Base-by-base conservation (phyloP, 2,329 filamentous ascomycete genomes). In the Aspergillus pseudoterreus region DNA sequence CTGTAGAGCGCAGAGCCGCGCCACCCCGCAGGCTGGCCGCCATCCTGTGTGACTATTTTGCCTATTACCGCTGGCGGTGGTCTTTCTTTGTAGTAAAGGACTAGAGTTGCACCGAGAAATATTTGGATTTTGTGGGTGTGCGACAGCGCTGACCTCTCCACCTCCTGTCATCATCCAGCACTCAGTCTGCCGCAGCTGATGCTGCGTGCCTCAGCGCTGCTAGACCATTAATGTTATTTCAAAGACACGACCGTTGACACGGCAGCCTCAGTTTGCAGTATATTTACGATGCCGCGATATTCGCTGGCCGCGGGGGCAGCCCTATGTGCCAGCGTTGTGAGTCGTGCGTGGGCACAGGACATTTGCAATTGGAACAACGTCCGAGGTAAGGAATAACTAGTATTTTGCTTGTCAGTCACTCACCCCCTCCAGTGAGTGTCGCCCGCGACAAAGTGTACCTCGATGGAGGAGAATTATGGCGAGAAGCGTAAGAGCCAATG, bases 391-490 rank as follows among this genome's bases (percentile, higher is more conserved):
- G 6, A 32, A 11, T 12, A 33, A 6, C 5, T 8, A n/a, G 32
- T 48, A 12, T 27, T 39, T 17, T 39, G 32, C 6, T 42, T 43
- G 8, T 17, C 17, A 22, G 45, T 32, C 33, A 46, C 50, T 42
- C 35, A 49, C 42, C 48, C 52, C 47, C 53, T 69, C 27, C 56
- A 85, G 84, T 77, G 55, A 78, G 79, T 35, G 68, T 84, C 2
- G 68, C 87, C 33, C 78, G 78, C 39, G 83, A 88, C 59, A 83
- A 78, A 2, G 69, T 87, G 14, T 88, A 86, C 61, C 66, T 88
- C 19, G 84, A 88, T 63, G 85, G 85, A 35, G 85, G 85, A 3
- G 56, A 64, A 39, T 64, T 85, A 10, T 75, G 56, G 53, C 87
- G 84, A 82, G 56, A 69, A 32, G 75, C 76, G 63, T 68, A 52